A percentile compares a stretch with the other conserved stretches of the same genome.
phyloP scores from a whole-genome alignment of 768 basidiomycete species.

The Leccinum imitatum region DNA sequence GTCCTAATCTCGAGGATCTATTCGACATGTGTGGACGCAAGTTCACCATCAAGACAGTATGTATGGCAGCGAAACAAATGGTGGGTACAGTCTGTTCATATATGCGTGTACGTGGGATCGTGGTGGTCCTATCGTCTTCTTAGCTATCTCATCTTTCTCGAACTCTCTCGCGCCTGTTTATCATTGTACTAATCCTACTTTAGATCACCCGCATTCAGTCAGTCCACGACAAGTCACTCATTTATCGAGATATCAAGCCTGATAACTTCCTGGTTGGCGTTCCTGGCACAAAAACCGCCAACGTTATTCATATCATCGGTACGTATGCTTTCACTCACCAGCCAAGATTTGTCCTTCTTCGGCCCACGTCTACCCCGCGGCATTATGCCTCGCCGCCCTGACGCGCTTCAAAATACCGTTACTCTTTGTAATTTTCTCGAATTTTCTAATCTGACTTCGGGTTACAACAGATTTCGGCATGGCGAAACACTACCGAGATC shows the following conservation, averaged over 20 bases:
- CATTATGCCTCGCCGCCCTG: neutral
- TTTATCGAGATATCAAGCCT: constrained; percentile 98
- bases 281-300: constrained; percentile 86
- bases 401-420: constrained; percentile 4
- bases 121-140: neutral
- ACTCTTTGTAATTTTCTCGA: neutral
- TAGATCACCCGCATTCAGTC: constrained; percentile 96
- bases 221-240: constrained; percentile 97
- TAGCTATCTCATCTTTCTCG: constrained; percentile 4
- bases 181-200: constrained; percentile 8
- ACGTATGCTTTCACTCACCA: constrained; percentile 29
- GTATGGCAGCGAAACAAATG: constrained; percentile 99
- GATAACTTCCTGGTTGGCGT: constrained; percentile 99
- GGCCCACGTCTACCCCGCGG: constrained; percentile 1
- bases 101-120: constrained; percentile 1
- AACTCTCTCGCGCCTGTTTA: neutral
- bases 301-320: constrained; percentile 87
- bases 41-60: constrained; percentile 96
- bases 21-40: constrained; percentile 99
- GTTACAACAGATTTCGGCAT: constrained; percentile 85
- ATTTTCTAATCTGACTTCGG: constrained; percentile 9
- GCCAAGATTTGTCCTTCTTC: constrained; percentile 10
- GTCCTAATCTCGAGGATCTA: constrained; percentile 96
- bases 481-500: constrained; percentile 99
- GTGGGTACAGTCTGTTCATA: constrained; percentile 43